Percentiles rank a stretch among this genome's conserved stretches.
phyloP scores from a whole-genome alignment of 2,329 filamentous ascomycete genomes.

The Diaporthe sp. region DNA sequence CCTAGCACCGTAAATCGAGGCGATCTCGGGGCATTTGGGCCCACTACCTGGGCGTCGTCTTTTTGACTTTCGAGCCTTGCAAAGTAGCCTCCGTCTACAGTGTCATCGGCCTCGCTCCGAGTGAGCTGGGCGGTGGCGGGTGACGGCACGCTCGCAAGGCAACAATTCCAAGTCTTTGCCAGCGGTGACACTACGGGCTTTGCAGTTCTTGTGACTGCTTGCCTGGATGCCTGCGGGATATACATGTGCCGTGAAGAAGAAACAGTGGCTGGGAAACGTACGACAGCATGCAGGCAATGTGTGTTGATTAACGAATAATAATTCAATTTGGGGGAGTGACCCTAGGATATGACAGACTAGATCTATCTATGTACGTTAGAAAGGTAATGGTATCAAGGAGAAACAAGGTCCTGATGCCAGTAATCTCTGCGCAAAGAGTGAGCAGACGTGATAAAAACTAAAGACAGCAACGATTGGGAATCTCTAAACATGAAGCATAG shows the following conservation, averaged over 20 bases:
- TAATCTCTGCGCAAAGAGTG: conserved; percentile 9
- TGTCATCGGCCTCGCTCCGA: conserved; percentile 1
- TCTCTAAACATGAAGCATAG: conserved; percentile 31
- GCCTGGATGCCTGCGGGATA: conserved; percentile 1
- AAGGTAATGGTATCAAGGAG: background rate
- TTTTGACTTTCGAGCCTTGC: conserved; percentile 6
- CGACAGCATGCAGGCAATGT: background rate
- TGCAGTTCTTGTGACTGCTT: background rate
- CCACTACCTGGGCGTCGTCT: background rate
- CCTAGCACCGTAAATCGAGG: conserved; percentile 12
- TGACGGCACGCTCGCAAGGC: conserved; percentile 2
- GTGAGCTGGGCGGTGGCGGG: conserved; percentile 1
- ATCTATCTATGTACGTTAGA: conserved; percentile 34
- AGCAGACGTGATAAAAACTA: background rate
- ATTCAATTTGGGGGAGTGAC: conserved; percentile 1
- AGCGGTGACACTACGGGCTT: background rate
- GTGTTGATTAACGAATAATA: conserved; percentile 17
- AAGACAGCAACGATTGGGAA: conserved; percentile 28
- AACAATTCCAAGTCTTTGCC: background rate
- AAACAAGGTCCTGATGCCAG: background rate
- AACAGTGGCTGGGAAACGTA: background rate
- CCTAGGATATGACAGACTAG: conserved; percentile 32
- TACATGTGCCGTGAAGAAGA: background rate
- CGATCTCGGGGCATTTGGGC: background rate
- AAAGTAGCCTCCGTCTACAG: conserved; percentile 23